Percentiles rank a stretch among this genome's conserved stretches.
Conservation (phyloP, 1,284 basidiomycete genomes). For the Ganoderma meredithae region DNA sequence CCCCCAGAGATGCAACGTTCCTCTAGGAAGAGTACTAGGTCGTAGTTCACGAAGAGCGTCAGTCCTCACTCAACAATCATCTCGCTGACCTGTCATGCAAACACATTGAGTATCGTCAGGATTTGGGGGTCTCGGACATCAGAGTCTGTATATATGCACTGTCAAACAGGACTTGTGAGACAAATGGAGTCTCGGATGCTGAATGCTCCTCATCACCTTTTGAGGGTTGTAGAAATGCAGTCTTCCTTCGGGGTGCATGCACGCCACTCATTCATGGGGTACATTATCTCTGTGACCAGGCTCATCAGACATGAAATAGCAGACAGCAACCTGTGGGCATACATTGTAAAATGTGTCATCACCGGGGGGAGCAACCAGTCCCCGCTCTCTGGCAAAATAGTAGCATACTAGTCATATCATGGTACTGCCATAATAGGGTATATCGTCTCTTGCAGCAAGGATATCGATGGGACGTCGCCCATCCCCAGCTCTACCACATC, state of each 20-base stretch:
- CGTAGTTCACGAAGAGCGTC: conserved; percentile 27
- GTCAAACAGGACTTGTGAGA: not conserved
- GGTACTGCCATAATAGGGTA: conserved; percentile 28
- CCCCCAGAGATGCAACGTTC: conserved; percentile 16
- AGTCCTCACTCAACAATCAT: conserved; percentile 9
- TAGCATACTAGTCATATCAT: conserved; percentile 32
- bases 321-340: not conserved
- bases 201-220: conserved; percentile 23
- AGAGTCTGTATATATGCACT: conserved; percentile 40
- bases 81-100: conserved; percentile 26
- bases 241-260: conserved; percentile 40
- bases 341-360: conserved; percentile 27
- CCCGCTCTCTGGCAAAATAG: conserved; percentile 19
- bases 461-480: conserved; percentile 1
- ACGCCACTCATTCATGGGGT: conserved; percentile 34
- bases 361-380: conserved; percentile 27
- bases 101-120: conserved; percentile 27
- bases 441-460: conserved; percentile 17
- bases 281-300: conserved; percentile 25
- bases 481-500: conserved; percentile 11
- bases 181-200: not conserved
- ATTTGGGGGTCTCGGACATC: conserved; percentile 33
- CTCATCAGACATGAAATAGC: not conserved
- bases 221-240: conserved; percentile 37
- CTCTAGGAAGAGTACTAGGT: conserved; percentile 39